Base-by-base conservation (phyloP, 1,284 basidiomycete genomes). In the Cryptococcus sp. region DNA sequence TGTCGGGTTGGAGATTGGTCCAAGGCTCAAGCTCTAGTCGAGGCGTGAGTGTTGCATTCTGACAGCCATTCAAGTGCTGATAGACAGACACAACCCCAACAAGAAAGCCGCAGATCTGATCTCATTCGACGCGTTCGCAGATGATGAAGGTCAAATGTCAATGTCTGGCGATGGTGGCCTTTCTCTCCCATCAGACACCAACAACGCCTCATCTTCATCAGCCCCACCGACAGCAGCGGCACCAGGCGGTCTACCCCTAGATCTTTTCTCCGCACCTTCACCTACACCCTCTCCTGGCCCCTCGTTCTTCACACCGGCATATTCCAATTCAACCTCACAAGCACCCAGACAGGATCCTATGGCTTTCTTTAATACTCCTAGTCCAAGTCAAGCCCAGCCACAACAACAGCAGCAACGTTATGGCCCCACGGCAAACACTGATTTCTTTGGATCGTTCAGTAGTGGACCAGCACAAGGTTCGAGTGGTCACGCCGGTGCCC, bases 1-100 rank as follows among this genome's bases (percentile, higher is more conserved):
- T 94, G 88, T 80, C 88, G 89, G 75, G 85, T 83, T 55, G 94
- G 93, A 40, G 91, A 98, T 76, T 93, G 73, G 74, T 54, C 62
- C 1, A 67, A 65, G 28, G 74, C 73, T 1, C 62, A 67, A 25
- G 60, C 66, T 13, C 55, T 75, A 34, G 69, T 58, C 46, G 61
- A 64, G 14, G 62, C 66, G 69, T 70, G 45, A 58, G 70, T 60
- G 36, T 36, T 23, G 39, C 13, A 34, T 34, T 16, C 9, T 16
- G 21, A 19, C 7, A 4, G 41, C 28, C 24, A 19, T 34, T 40
- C 21, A 28, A 25, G 10, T 46, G 18, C 16, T 37, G 19, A 5
- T 9, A 34, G 32, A 34, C 57, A 70, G 67, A 7, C 52, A 61
- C 54, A 71, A 73, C 53, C 72, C 66, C 9, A 70, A 67, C 49